These are phyloP conservation scores for Cladochytrium replicatum DNA, from an alignment of 192 early-diverging fungal genomes.

Conservation along the genomic window DNA sequence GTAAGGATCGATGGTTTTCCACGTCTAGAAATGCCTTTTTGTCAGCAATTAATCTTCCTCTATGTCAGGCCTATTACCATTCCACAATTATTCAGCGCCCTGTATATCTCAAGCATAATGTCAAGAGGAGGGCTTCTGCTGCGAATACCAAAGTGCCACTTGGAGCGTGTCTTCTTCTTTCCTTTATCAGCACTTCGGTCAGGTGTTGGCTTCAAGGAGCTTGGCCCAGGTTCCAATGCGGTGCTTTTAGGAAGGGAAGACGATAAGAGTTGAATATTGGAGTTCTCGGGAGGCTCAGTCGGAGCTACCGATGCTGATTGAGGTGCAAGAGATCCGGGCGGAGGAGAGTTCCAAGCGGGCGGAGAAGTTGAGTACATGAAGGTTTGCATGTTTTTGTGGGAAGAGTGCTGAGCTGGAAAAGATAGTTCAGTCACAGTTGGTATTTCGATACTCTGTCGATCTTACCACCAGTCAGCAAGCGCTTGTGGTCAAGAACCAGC, in stretches of 20 bases:
- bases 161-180: constrained; percentile 49
- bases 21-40: constrained; percentile 38
- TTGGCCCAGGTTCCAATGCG: neutral
- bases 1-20: constrained; percentile 85
- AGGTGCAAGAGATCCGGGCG: no score
- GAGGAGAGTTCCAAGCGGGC: constrained; percentile 57
- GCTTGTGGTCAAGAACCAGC: constrained; percentile 76
- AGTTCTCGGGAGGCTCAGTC: constrained; percentile 3
- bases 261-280: constrained; percentile 27
- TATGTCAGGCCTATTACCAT: constrained; percentile 45
- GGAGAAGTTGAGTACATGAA: constrained; percentile 55
- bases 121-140: constrained; percentile 81
- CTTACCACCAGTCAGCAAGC: constrained; percentile 17
- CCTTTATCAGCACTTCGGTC: no score
- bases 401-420: constrained; percentile 25
- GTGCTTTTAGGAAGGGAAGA: constrained; percentile 46
- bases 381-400: constrained; percentile 48
- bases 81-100: constrained; percentile 74
- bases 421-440: constrained; percentile 1
- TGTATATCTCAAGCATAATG: constrained; percentile 96
- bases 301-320: no score
- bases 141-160: constrained; percentile 99
- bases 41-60: neutral
- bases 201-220: no score
- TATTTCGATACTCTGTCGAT: constrained; percentile 3